Base-by-base conservation (phyloP, 2,329 filamentous ascomycete species). In the Canariomyces notabilis region DNA sequence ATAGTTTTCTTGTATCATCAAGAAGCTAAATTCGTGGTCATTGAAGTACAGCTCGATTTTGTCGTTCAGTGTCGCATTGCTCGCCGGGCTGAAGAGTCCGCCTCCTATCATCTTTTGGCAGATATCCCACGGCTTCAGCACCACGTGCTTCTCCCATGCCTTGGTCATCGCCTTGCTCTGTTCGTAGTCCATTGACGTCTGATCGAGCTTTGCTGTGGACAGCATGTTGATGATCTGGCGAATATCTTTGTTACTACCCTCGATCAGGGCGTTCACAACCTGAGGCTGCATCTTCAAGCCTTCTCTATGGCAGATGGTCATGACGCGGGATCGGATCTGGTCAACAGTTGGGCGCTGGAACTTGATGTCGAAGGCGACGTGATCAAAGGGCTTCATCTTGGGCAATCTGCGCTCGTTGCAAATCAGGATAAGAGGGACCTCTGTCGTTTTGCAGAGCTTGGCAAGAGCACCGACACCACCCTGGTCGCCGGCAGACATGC, bases 1-100 rank as follows among this genome's bases (percentile, higher is more conserved):
- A 58, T 98, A 98, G 62, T 98, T 98, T 66, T 98, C 94, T 64
- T 98, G 93, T 37, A 98, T 82, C 93, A 98, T 97, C 43, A 98
- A 74, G 61, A 84, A 93, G 60, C 89, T 96, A 69, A 97, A 95
- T 59, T 98, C 93, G 61, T 98, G 93, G 59, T 98, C 93, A 65
- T 98, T 97, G 74, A 98, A 98, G 66, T 98, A 98, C 1, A 98
- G 80, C 67, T 98, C 91, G 52, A 94, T 93, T 74, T 98, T 98
- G 66, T 98, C 91, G 63, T 97, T 97, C 29, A 98, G 72, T 0
- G 89, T 95, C 3, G 87, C 74, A 56, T 88, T 94, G 67, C 89
- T 94, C 40, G 83, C 81, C 4, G 83, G 77, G 19, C 87, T 77
- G 67, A 97, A 98, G 67, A 96, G 80, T 31, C 89, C 88, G 4